Conservation (phyloP, 768 basidiomycete genomes). For the Tricholoma hemisulphureum region DNA sequence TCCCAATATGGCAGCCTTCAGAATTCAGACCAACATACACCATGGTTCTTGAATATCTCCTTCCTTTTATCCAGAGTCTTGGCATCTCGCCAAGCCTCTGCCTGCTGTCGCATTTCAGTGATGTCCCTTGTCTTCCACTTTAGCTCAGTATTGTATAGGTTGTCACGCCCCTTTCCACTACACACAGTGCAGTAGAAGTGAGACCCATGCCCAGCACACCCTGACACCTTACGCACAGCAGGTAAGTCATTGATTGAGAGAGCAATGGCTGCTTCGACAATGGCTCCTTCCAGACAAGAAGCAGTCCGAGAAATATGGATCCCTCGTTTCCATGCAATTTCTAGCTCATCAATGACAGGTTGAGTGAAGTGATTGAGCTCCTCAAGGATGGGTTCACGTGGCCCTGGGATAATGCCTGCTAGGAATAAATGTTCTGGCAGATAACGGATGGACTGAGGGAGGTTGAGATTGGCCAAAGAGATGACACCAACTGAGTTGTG, state of each 20-base stretch:
- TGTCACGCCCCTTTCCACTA: no score
- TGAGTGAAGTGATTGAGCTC: conserved; percentile 30
- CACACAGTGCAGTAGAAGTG: no score
- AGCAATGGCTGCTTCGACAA: neutral
- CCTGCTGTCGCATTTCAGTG: no score
- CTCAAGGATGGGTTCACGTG: conserved; percentile 23
- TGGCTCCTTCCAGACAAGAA: neutral
- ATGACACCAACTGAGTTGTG: conserved; percentile 31
- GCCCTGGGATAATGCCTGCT: conserved; percentile 30
- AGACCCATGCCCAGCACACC: no score
- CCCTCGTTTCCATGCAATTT: conserved; percentile 20
- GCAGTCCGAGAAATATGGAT: conserved; percentile 16
- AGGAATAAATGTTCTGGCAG: conserved; percentile 34
- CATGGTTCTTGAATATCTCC: no score
- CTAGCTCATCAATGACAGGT: conserved; percentile 29
- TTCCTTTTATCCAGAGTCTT: no score
- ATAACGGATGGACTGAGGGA: conserved; percentile 30
- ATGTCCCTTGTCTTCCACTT: no score
- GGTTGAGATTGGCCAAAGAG: conserved; percentile 31
- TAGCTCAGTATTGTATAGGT: no score
- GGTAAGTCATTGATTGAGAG: conserved; percentile 1
- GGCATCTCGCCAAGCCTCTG: no score
- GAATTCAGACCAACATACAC: no score
- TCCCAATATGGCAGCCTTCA: no score
- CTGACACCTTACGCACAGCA: no score